Percentiles rank a stretch among this genome's conserved stretches.
Evolutionary conservation across 345 rosid genomes (phyloP).

Genomic region (Excoecaria agallocha): DNA sequence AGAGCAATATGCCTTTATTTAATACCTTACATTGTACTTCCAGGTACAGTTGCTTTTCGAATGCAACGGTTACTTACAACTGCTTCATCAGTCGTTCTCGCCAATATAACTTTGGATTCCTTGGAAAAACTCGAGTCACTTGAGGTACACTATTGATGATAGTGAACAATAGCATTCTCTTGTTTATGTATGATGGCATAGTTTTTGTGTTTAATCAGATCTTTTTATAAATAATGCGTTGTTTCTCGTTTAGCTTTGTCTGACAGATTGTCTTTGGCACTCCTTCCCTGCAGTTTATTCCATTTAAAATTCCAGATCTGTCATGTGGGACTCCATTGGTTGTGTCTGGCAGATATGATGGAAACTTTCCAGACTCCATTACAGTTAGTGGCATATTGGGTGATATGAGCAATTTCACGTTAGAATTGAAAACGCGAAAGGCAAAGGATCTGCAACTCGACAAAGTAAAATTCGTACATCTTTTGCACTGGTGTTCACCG

Average conservation of each 20-base stretch:
- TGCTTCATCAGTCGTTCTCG: slow-evolving; percentile 28
- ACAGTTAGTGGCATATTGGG: slow-evolving; percentile 26
- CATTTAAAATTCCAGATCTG: slow-evolving; percentile 27
- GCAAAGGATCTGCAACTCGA: slow-evolving; percentile 26
- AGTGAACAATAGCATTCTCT: neutral
- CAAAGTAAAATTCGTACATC: slow-evolving; percentile 15
- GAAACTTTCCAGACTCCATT: slow-evolving; percentile 26
- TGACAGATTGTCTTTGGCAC: neutral
- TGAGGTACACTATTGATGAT: slow-evolving; percentile 20
- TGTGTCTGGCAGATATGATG: slow-evolving; percentile 28
- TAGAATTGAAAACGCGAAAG: slow-evolving; percentile 22
- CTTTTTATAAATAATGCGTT: neutral
- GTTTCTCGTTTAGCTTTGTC: neutral
- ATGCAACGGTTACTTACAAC: slow-evolving; percentile 27
- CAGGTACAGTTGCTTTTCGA: slow-evolving; percentile 31
- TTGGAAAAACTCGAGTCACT: slow-evolving; percentile 24
- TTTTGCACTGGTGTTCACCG: neutral
- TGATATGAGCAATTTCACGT: slow-evolving; percentile 26
- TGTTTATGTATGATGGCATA: neutral
- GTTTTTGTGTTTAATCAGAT: neutral
- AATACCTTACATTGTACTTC: neutral
- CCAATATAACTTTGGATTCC: slow-evolving; percentile 23
- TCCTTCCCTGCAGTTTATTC: slow-evolving; percentile 23
- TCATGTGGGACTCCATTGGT: slow-evolving; percentile 21
- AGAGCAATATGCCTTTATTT: too few relatives aligned